Evolutionary conservation across 129 eudicot genomes (phyloP), one percentile per base, ranked within the genome.

Genomic region (Solidago caesia): DNA sequence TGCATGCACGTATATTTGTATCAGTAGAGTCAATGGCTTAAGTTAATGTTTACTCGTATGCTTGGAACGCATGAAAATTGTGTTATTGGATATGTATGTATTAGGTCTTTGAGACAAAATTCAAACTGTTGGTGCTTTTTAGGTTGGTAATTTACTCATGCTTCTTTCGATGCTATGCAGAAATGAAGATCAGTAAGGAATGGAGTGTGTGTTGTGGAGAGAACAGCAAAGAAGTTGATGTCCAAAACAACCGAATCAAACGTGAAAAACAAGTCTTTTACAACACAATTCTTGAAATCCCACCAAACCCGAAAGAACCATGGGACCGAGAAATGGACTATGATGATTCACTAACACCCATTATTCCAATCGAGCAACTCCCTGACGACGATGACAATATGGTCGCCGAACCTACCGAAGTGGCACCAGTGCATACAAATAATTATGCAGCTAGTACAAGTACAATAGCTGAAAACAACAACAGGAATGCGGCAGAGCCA

Each of bases 241-340:
- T 87, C 72, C 99, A 95, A 79, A 91, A 71, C 67, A 91, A 85
- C 76, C 77, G 99, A 81, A 87, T 77, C 15, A 80, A 75, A 7
- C 84, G 99, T 0, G 99, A 95, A 83, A 91, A 80, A 62, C 95
- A 95, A 78, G 82, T 81, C 16, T 52, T 89, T 39, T 91, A 95
- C 81, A 74, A 74, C 71, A 62, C 87, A 12, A 8, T 12, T 41
- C 82, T 76, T n/a, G 95, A 95, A 21, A 88, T 89, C 71, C 99
- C 97, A 43, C 58, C 80, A 6, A 70, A 95, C 46, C 99, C 99
- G 14, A 91, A 81, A 80, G 97, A 91, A 61, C 99, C 99, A 39
- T 95, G 99, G 99, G 99, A 95, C 82, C 82, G 51, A 43, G 99
- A 95, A 79, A 95, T 95, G 83, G 99, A 88, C 79, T 89, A 82